Conservation (phyloP, 1,284 basidiomycete species). For the Ganoderma lucidum region DNA sequence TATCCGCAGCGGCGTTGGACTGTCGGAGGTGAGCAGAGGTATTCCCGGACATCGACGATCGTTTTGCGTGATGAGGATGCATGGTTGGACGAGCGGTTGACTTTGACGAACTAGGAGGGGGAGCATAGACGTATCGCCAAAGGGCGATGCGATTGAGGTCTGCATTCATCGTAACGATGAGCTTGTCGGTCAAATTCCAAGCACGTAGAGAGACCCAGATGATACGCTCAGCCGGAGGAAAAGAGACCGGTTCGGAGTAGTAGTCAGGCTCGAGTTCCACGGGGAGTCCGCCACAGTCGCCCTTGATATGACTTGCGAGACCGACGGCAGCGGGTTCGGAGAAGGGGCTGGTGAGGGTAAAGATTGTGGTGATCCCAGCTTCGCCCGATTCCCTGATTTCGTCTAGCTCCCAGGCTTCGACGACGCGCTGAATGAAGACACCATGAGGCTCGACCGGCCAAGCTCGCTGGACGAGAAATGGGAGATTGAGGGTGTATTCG, state of each 20-base stretch:
- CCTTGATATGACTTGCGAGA: slow-evolving; percentile 62
- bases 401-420: slow-evolving; percentile 70
- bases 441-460: slow-evolving; percentile 84
- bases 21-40: slow-evolving; percentile 33
- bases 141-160: slow-evolving; percentile 61
- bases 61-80: slow-evolving; percentile 27
- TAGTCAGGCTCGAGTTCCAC: slow-evolving; percentile 61
- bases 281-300: slow-evolving; percentile 49
- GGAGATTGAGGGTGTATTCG: slow-evolving; percentile 82
- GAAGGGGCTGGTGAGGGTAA: slow-evolving; percentile 78
- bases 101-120: slow-evolving; percentile 50
- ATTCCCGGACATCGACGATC: slow-evolving; percentile 36
- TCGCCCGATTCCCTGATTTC: slow-evolving; percentile 71
- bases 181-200: slow-evolving; percentile 52
- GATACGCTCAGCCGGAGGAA: slow-evolving; percentile 66
- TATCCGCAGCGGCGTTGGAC: slow-evolving; percentile 30
- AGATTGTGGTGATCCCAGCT: slow-evolving; percentile 76
- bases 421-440: slow-evolving; percentile 79
- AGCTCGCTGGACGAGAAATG: slow-evolving; percentile 80
- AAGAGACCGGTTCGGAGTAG: slow-evolving; percentile 54
- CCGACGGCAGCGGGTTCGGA: slow-evolving; percentile 80
- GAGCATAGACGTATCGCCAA: slow-evolving; percentile 76
- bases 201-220: slow-evolving; percentile 63
- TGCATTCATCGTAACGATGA: slow-evolving; percentile 65
- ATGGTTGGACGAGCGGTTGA: slow-evolving; percentile 19